Evolutionary conservation across 2,329 filamentous ascomycete species (phyloP).

Genomic region (Golovinomyces cichoracearum): DNA sequence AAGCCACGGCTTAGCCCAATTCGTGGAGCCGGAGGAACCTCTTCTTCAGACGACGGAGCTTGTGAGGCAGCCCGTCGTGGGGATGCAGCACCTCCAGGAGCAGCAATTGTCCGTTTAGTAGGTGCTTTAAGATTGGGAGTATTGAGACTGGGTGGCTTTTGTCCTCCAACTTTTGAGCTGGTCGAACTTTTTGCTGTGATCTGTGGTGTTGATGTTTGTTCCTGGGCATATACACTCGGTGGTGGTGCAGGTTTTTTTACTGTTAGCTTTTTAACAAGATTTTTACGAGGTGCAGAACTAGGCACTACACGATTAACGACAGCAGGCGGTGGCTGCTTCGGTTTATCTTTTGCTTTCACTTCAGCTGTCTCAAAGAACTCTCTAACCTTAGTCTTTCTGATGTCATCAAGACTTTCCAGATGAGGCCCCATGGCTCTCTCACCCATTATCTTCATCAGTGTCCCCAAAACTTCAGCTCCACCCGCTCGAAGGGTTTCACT

Average conservation of each 20-base stretch:
- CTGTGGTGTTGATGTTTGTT: constrained; percentile 31
- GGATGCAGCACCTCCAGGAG: constrained; percentile 19
- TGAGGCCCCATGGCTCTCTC: constrained; percentile 87
- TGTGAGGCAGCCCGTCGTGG: constrained; percentile 19
- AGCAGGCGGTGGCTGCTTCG: constrained; percentile 49
- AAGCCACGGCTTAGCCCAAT: constrained; percentile 34
- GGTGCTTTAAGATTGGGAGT: constrained; percentile 26
- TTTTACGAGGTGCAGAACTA: constrained; percentile 21
- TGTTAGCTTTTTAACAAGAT: constrained; percentile 17
- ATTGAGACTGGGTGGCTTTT: constrained; percentile 26
- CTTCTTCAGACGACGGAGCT: constrained; percentile 21
- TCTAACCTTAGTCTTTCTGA: constrained; percentile 84
- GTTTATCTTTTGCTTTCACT: constrained; percentile 76
- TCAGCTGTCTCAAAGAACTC: constrained; percentile 65
- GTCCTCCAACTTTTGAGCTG: constrained; percentile 28
- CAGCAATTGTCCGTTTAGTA: constrained; percentile 27
- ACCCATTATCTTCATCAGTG: constrained; percentile 94
- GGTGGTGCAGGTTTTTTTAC: constrained; percentile 24
- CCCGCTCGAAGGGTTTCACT: constrained; percentile 65
- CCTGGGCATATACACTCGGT: constrained; percentile 20
- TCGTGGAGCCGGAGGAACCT: constrained; percentile 15
- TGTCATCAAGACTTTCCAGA: constrained; percentile 79
- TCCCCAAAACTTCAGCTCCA: constrained; percentile 76
- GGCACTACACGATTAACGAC: constrained; percentile 26
- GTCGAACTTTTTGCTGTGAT: constrained; percentile 26